phyloP scores from a whole-genome alignment of 1,139 yeast species.

The Nakaseomyces delphensis region DNA sequence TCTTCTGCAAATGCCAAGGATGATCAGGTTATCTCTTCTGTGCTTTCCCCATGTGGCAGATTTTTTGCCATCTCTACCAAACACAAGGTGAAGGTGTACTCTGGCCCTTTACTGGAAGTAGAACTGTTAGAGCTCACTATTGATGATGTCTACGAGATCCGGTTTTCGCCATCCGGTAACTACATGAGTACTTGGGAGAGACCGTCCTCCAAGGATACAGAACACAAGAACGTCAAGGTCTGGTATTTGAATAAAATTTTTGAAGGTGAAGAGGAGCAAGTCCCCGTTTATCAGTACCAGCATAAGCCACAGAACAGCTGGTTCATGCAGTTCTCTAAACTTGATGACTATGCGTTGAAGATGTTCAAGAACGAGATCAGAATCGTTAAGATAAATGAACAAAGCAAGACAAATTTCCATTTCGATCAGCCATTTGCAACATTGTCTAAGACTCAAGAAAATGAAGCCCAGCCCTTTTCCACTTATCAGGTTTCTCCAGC shows the following conservation, averaged over 20 bases:
- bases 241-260: conserved; percentile 43
- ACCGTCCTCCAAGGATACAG: conserved; percentile 51
- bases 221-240: conserved; percentile 72
- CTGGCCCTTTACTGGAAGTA: conserved; percentile 44
- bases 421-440: conserved; percentile 54
- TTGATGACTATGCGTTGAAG: conserved; percentile 29
- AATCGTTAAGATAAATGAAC: conserved; percentile 52
- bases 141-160: conserved; percentile 66
- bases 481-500: conserved; percentile 74
- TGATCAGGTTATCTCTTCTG: conserved; percentile 43
- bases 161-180: conserved; percentile 83
- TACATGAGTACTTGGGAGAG: conserved; percentile 87
- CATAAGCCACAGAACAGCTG: conserved; percentile 84
- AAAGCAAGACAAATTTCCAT: conserved; percentile 29
- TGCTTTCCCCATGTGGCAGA: conserved; percentile 38
- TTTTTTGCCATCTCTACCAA: conserved; percentile 53
- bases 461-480: conserved; percentile 43
- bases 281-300: conserved; percentile 56
- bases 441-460: conserved; percentile 46
- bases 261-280: conserved; percentile 24
- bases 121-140: conserved; percentile 40
- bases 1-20: conserved; percentile 33
- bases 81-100: conserved; percentile 46
- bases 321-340: conserved; percentile 35
- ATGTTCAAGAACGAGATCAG: conserved; percentile 27